Base-by-base conservation (phyloP, 768 basidiomycete genomes). In the Rossbeevera mucosa region DNA sequence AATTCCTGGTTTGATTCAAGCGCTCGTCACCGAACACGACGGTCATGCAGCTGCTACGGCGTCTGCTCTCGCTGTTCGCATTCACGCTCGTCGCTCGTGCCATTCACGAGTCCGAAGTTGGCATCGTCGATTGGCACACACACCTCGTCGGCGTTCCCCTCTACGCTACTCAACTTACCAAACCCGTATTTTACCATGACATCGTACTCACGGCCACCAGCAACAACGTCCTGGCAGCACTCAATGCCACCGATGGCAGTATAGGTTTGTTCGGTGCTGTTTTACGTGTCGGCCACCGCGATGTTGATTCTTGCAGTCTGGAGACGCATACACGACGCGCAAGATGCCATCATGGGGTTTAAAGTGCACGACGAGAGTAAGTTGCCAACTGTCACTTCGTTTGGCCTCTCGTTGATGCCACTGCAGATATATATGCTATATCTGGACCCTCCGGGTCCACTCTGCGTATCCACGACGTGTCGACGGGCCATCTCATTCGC, bases 111-210 rank as follows among this genome's bases (percentile, higher is more conserved):
- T 79, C 85, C 21, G 88, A 92, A 51, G 87, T 82, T 50, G 89
- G 90, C 41, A 72, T 87, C 41, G 78, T 94, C 42, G 93, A 95
- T 74, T 97, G 94, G 94, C 80, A 96, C 69, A 88, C 82, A 59
- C 69, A 76, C 13, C 78, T 87, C 25, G 72, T 91, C 50, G 94
- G 94, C 14, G 78, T 86, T 4, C 89, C 91, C 0, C 73, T 85
- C 4, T 67, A 76, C 29, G 71, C 75, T 8, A 74, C 81, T 2
- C 64, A 59, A 0, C 62, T 75, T 16, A 80, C 79, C 1, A 73
- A 85, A 6, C 91, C 92, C 0, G 66, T 74, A 8, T 83, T 92
- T 58, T 79, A 81, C 57, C 64, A 73, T 52, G 80, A 74, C 54
- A 55, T 85, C n/a, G 64, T 92, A 18, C 63, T 91, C 33, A 78